Evolutionary conservation across 1,284 basidiomycete genomes (phyloP).

Genomic region (Rhodofomes roseus): DNA sequence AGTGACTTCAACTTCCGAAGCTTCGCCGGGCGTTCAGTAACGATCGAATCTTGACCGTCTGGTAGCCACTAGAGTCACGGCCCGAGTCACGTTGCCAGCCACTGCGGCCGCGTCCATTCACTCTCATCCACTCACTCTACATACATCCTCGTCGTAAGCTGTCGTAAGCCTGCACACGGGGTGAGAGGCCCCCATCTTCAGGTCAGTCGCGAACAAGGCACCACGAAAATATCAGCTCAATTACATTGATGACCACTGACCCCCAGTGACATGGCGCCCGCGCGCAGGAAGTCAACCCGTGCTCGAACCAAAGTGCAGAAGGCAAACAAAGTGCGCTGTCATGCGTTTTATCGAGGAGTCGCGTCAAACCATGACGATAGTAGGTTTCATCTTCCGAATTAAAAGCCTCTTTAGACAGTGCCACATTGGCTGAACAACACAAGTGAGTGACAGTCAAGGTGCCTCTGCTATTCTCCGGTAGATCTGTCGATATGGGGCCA

Average conservation of each 20-base stretch:
- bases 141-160: no score
- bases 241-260: neutral
- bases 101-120: no score
- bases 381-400: conserved; percentile 13
- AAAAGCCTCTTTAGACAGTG: conserved; percentile 3
- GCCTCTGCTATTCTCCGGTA: neutral
- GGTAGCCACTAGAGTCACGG: neutral
- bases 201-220: no score
- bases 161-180: no score
- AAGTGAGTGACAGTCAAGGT: neutral
- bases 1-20: neutral
- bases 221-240: neutral
- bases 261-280: neutral
- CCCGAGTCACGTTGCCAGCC: no score
- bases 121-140: no score
- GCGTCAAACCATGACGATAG: neutral
- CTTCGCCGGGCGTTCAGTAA: neutral
- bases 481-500: neutral
- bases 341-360: neutral
- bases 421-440: neutral
- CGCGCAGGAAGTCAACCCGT: neutral
- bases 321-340: conserved; percentile 12
- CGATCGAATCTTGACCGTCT: neutral
- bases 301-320: neutral
- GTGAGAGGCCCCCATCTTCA: no score